Conservation (phyloP, 1,284 basidiomycete genomes). For the Somion occarium region DNA sequence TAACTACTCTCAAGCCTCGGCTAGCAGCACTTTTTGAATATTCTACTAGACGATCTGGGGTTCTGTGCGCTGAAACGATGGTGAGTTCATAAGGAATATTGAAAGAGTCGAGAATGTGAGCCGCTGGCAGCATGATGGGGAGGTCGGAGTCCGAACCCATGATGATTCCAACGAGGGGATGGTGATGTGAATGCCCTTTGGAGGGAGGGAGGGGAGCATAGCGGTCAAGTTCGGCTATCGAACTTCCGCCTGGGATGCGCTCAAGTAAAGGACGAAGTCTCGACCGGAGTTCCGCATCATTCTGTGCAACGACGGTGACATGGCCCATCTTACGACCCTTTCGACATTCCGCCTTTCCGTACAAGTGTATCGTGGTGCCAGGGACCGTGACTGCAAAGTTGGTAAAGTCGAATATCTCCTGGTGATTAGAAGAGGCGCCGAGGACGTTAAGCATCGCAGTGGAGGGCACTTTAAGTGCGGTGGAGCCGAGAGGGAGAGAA, state of each 20-base stretch:
- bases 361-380: constrained; percentile 85
- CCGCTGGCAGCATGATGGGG: constrained; percentile 88
- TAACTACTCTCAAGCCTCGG: constrained; percentile 77
- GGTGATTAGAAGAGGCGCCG: constrained; percentile 67
- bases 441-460: constrained; percentile 96
- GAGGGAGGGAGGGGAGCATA: constrained; percentile 47
- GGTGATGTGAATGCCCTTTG: constrained; percentile 53
- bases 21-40: constrained; percentile 79
- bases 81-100: constrained; percentile 89
- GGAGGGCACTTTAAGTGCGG: constrained; percentile 82
- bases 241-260: constrained; percentile 52
- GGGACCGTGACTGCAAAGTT: constrained; percentile 58
- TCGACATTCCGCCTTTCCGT: constrained; percentile 89
- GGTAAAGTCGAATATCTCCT: constrained; percentile 52
- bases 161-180: constrained; percentile 90
- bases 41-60: constrained; percentile 81
- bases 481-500: constrained; percentile 85
- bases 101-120: constrained; percentile 82
- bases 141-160: constrained; percentile 99
- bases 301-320: constrained; percentile 84
- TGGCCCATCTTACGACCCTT: constrained; percentile 98
- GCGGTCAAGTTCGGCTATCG: constrained; percentile 44
- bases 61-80: constrained; percentile 95
- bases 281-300: constrained; percentile 71
- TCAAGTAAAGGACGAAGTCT: constrained; percentile 71